Conservation (phyloP, 2,329 filamentous ascomycete species). For the Aspergillus sp. region DNA sequence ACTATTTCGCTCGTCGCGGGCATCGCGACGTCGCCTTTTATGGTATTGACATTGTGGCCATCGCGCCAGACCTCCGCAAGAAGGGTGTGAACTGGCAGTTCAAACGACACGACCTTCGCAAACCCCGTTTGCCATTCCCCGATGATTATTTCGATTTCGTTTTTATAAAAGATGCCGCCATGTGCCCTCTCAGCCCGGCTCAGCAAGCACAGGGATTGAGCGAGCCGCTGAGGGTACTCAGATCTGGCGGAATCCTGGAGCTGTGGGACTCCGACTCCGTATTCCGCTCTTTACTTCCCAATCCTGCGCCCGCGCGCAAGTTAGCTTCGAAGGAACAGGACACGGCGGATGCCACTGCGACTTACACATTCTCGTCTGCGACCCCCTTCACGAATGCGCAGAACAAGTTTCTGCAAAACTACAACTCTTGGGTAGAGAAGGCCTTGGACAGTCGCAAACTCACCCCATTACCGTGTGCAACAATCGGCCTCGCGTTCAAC, state of each 20-base stretch:
- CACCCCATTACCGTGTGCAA: slow-evolving; percentile 73
- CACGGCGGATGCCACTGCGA: slow-evolving; percentile 68
- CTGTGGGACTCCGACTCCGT: slow-evolving; percentile 88
- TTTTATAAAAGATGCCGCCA: slow-evolving; percentile 79
- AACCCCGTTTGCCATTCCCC: slow-evolving; percentile 72
- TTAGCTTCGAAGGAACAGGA: slow-evolving; percentile 62
- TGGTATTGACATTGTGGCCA: slow-evolving; percentile 75
- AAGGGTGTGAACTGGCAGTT: slow-evolving; percentile 86
- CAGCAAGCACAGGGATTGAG: slow-evolving; percentile 61
- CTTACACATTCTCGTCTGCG: slow-evolving; percentile 78
- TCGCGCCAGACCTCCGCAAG: slow-evolving; percentile 64
- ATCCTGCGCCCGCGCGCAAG: slow-evolving; percentile 62
- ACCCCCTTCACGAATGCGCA: slow-evolving; percentile 78
- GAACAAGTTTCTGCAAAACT: slow-evolving; percentile 79
- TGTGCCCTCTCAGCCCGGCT: slow-evolving; percentile 60
- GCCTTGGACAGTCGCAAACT: slow-evolving; percentile 72
- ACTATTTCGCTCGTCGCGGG: slow-evolving; percentile 70
- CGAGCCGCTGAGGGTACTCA: slow-evolving; percentile 75
- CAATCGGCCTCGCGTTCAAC: slow-evolving; percentile 73
- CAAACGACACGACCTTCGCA: slow-evolving; percentile 80
- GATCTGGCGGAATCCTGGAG: slow-evolving; percentile 76
- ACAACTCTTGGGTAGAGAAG: slow-evolving; percentile 77
- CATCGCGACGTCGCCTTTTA: slow-evolving; percentile 72
- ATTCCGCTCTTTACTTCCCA: slow-evolving; percentile 78
- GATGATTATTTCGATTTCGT: slow-evolving; percentile 82